Evolutionary conservation across 768 basidiomycete species (phyloP).

Genomic region (Rubroboletus pulcherrimus): DNA sequence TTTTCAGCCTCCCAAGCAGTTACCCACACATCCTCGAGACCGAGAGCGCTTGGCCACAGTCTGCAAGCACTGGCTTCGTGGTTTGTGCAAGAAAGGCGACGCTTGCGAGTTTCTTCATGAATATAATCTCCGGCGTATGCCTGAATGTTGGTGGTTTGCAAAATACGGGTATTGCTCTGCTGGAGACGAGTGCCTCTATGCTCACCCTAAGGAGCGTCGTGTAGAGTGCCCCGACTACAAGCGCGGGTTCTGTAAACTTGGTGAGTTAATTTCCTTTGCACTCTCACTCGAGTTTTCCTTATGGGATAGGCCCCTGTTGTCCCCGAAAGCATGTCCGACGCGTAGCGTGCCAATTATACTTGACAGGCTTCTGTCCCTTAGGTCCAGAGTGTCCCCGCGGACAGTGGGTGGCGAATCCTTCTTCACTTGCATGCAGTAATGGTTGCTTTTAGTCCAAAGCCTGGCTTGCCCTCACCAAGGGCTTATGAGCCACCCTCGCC

Average conservation of each 20-base stretch:
- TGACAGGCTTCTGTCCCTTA: conserved; percentile 90
- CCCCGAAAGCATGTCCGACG: conserved; percentile 90
- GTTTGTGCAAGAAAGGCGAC: conserved; percentile 97
- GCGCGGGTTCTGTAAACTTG: conserved; percentile 91
- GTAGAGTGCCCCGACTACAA: conserved; percentile 95
- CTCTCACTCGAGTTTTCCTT: conserved; percentile 6
- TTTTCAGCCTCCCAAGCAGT: conserved; percentile 82
- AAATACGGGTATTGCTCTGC: conserved; percentile 97
- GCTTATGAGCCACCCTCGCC: conserved; percentile 77
- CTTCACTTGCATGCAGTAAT: conserved; percentile 7
- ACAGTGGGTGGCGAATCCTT: conserved; percentile 58
- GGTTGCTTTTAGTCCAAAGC: conserved; percentile 61
- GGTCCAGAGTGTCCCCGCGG: conserved; percentile 85
- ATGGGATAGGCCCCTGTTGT: conserved; percentile 69
- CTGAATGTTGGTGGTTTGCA: conserved; percentile 98
- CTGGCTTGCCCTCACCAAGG: conserved; percentile 60
- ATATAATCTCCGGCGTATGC: conserved; percentile 97
- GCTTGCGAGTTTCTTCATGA: conserved; percentile 99
- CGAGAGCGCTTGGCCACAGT: conserved; percentile 85
- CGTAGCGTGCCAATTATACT: conserved; percentile 85
- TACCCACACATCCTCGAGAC: conserved; percentile 80
- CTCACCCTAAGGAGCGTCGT: conserved; percentile 86
- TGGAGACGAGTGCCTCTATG: conserved; percentile 96
- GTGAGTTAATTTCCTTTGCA: conserved; percentile 40
- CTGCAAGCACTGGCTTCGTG: conserved; percentile 98